These are phyloP conservation scores for Malus domestica DNA, from an alignment of 306 rosid species.

Conservation along the genomic window ASM211411v1 NC_041792.1:21214907-21215406, in stretches of 20 bases:
- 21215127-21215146: slow-evolving; percentile 75
- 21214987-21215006: slow-evolving; percentile 89
- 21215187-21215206: slow-evolving; percentile 76
- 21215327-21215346: not conserved
- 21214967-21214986: slow-evolving; percentile 59
- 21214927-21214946: slow-evolving; percentile 45
- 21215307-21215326: slow-evolving; percentile 20
- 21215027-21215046: slow-evolving; percentile 61
- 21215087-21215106: slow-evolving; percentile 50
- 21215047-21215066: slow-evolving; percentile 45
- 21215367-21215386: slow-evolving; percentile 2
- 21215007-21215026: slow-evolving; percentile 59
- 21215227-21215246: slow-evolving; percentile 59
- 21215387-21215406: slow-evolving; percentile 15
- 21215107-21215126: slow-evolving; percentile 73
- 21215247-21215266: slow-evolving; percentile 59
- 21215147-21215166: slow-evolving; percentile 51
- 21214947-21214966: slow-evolving; percentile 70
- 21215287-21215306: slow-evolving; percentile 33
- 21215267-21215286: slow-evolving; percentile 63
- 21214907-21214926: slow-evolving; percentile 60
- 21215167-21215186: slow-evolving; percentile 45
- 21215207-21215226: slow-evolving; percentile 45
- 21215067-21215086: slow-evolving; percentile 22
- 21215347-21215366: not conserved